These are phyloP conservation scores for Podospora appendiculata DNA, from an alignment of 495 filamentous ascomycete genomes.

Conservation along the genomic window DNA sequence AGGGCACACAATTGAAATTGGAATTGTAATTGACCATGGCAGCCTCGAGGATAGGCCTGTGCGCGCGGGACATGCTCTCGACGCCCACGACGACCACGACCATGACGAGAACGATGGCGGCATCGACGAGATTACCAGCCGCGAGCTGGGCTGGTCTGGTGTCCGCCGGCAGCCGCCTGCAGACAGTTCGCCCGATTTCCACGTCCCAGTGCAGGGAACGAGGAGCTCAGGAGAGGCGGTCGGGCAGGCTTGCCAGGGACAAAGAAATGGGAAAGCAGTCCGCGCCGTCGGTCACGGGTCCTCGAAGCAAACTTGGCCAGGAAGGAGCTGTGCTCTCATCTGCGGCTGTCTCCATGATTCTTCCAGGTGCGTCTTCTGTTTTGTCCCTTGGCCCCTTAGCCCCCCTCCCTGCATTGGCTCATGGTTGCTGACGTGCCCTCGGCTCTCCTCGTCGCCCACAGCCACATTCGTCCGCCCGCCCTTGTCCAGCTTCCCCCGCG, in stretches of 20 bases:
- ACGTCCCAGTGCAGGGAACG: not conserved
- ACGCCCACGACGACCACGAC: conserved; percentile 2
- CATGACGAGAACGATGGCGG: not conserved
- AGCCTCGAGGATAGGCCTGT: conserved; percentile 7
- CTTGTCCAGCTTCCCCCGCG: conserved; percentile 4
- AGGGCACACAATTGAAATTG: not conserved
- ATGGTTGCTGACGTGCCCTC: not conserved
- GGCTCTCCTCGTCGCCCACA: not conserved
- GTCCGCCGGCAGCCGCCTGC: not conserved
- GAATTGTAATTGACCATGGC: conserved; percentile 1
- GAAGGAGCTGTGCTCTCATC: not conserved
- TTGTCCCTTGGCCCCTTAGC: too few relatives aligned
- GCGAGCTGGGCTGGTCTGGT: too few relatives aligned
- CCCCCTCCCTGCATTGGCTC: too few relatives aligned
- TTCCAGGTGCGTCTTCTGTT: conserved; percentile 10
- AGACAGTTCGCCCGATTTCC: not conserved
- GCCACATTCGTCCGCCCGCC: conserved; percentile 21
- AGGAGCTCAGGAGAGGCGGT: too few relatives aligned
- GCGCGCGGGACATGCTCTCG: conserved; percentile 4
- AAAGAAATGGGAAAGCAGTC: too few relatives aligned
- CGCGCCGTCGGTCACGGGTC: too few relatives aligned
- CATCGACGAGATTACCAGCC: not conserved
- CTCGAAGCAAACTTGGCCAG: too few relatives aligned
- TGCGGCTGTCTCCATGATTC: conserved; percentile 3
- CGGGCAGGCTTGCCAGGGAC: not conserved